Conservation (phyloP, 2,329 filamentous ascomycete species). For the Orbilia javanica region DNA sequence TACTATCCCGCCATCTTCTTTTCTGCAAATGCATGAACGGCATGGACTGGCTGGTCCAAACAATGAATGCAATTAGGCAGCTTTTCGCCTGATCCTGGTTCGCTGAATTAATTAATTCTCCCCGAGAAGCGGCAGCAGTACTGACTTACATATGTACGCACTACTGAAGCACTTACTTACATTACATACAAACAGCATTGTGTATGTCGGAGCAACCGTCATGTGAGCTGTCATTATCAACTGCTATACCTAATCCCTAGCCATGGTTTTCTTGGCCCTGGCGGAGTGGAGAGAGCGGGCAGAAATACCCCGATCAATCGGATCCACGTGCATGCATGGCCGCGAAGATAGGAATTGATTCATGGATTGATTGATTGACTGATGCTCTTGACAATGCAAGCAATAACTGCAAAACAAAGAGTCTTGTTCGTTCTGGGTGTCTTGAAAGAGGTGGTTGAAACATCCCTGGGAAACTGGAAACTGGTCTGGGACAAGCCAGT, state of each 20-base stretch:
- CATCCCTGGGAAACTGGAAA: slow-evolving; percentile 39
- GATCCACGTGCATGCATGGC: slow-evolving; percentile 14
- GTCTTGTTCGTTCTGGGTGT: slow-evolving; percentile 5
- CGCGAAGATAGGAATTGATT: background rate
- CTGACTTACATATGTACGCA: background rate
- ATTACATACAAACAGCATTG: background rate
- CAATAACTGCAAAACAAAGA: background rate
- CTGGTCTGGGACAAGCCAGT: slow-evolving; percentile 26
- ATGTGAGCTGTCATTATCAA: slow-evolving; percentile 6
- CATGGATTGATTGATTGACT: background rate
- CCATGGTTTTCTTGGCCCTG: background rate
- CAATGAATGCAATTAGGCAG: slow-evolving; percentile 38
- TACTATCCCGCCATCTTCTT: slow-evolving; percentile 38
- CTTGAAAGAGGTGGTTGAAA: slow-evolving; percentile 54
- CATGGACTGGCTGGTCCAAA: slow-evolving; percentile 3
- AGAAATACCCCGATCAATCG: slow-evolving; percentile 34
- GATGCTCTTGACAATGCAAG: background rate
- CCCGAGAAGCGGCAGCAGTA: slow-evolving; percentile 12
- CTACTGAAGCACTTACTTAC: no score
- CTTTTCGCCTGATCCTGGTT: slow-evolving; percentile 39
- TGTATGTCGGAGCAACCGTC: background rate
- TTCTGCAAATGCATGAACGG: slow-evolving; percentile 10
- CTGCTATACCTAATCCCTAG: background rate
- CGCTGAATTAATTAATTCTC: slow-evolving; percentile 23
- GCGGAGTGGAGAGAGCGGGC: slow-evolving; percentile 3